These are phyloP conservation scores for Suillus variegatus DNA, from an alignment of 768 basidiomycete species.

Conservation along the genomic window DNA sequence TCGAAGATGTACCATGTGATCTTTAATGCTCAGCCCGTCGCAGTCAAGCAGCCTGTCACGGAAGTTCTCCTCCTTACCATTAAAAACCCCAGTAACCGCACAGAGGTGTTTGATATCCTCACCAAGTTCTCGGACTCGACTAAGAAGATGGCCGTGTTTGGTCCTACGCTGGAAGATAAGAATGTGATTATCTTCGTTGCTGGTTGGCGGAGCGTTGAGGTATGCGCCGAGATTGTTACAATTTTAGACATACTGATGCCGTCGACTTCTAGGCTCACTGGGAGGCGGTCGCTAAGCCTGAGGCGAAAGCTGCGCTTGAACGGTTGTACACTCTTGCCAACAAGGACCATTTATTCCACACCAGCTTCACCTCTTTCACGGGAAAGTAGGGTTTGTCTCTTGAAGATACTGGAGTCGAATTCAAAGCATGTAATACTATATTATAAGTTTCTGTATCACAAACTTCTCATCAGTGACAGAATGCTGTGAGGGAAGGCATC, in stretches of 20 bases:
- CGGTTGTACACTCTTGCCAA: conserved; percentile 17
- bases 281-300: conserved; percentile 12
- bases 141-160: conserved; percentile 19
- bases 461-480: neutral
- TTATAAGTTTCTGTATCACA: neutral
- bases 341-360: conserved; percentile 18
- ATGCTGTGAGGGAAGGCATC: neutral
- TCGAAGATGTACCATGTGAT: conserved; percentile 22
- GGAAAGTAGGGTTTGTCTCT: neutral
- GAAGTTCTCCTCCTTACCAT: conserved; percentile 18
- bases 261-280: conserved; percentile 17
- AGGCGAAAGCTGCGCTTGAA: conserved; percentile 7
- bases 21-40: conserved; percentile 18
- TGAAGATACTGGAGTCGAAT: neutral
- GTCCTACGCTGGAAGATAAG: conserved; percentile 22
- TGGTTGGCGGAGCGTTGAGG: conserved; percentile 29
- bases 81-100: conserved; percentile 26
- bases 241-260: neutral
- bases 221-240: conserved; percentile 8
- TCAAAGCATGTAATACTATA: neutral
- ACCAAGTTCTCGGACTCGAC: conserved; percentile 16
- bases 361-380: conserved; percentile 12
- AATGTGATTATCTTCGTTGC: conserved; percentile 21
- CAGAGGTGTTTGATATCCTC: conserved; percentile 14
- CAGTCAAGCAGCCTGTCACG: conserved; percentile 25